Evolutionary conservation across 257 asterid genomes (phyloP).

Genomic region (Leptodermis oblonga): DNA sequence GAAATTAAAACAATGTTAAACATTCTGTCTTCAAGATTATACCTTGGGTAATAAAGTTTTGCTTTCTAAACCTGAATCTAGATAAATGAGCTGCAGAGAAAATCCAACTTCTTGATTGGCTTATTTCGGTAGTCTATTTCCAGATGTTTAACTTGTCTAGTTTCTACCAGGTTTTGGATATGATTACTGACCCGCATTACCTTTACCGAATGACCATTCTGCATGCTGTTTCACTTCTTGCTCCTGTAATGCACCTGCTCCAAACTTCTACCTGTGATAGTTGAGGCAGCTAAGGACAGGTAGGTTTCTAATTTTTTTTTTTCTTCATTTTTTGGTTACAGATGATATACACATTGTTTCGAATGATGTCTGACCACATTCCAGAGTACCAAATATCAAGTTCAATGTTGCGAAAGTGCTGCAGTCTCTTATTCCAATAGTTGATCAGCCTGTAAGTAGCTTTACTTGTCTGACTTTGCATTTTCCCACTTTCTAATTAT

Average conservation of each 20-base stretch:
- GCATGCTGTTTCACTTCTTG: conserved; percentile 52
- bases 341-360: not conserved
- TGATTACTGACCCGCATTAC: conserved; percentile 53
- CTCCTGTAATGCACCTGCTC: conserved; percentile 51
- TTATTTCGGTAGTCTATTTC: not conserved
- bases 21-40: not conserved
- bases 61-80: not conserved
- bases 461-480: not conserved
- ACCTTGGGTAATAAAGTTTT: not conserved
- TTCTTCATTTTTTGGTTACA: conserved; percentile 9
- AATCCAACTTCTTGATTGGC: not conserved
- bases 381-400: conserved; percentile 91
- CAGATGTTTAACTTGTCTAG: conserved; percentile 4
- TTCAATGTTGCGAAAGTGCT: conserved; percentile 90
- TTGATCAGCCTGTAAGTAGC: conserved; percentile 69
- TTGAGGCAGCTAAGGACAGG: conserved; percentile 75
- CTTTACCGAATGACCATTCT: conserved; percentile 57
- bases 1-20: not conserved
- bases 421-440: conserved; percentile 80
- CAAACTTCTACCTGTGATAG: conserved; percentile 49
- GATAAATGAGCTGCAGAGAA: not conserved
- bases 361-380: conserved; percentile 15
- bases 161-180: conserved; percentile 40
- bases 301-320: conserved; percentile 18
- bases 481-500: not conserved